Conservation (phyloP, 441 rosid species). For the Biscutella laevigata region DNA sequence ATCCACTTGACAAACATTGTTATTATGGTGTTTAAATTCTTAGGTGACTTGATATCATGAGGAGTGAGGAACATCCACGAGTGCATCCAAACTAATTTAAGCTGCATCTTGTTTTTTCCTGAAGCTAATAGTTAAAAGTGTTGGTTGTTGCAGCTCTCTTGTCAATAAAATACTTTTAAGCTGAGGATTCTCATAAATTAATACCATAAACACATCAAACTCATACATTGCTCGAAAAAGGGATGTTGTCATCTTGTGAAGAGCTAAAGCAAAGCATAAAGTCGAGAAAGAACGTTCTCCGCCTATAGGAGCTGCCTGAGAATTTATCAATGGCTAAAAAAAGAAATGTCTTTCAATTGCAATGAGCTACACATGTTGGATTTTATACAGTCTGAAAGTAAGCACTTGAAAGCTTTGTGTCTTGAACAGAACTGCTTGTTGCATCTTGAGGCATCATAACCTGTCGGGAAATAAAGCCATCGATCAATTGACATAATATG, state of each 20-base stretch:
- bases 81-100: no score
- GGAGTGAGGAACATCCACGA: constrained; percentile 98
- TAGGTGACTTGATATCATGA: constrained; percentile 74
- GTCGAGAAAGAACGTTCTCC: constrained; percentile 96
- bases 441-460: constrained; percentile 97
- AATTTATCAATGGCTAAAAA: background rate
- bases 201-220: no score
- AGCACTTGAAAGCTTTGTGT: constrained; percentile 90
- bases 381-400: constrained; percentile 1
- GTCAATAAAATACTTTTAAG: no score
- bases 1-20: constrained; percentile 3
- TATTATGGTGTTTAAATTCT: background rate
- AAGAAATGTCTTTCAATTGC: background rate
- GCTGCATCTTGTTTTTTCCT: no score
- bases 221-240: no score
- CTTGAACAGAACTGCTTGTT: constrained; percentile 55
- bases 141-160: no score
- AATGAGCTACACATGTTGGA: background rate
- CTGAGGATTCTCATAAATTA: no score
- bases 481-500: background rate
- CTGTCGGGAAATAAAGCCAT: constrained; percentile 29
- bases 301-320: constrained; percentile 37
- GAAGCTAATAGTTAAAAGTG: no score
- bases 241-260: no score
- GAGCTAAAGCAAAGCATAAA: constrained; percentile 75